Percentiles rank a stretch among this genome's conserved stretches.
Evolutionary conservation across 2,329 filamentous ascomycete species (phyloP).

Genomic region (Xylaria polymorpha): DNA sequence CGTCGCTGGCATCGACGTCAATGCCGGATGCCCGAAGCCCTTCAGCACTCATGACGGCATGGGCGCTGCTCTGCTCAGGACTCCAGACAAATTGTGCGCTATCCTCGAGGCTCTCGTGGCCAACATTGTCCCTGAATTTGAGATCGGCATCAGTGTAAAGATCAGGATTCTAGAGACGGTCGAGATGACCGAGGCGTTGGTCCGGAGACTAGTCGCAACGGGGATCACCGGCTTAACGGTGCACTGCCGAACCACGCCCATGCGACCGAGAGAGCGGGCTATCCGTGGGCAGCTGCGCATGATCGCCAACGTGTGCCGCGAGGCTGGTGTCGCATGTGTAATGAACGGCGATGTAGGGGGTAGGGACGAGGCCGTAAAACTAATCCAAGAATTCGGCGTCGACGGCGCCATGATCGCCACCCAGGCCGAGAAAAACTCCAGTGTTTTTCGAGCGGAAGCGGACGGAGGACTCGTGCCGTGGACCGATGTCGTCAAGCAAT

Average conservation of each 20-base stretch:
- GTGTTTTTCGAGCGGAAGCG: slow-evolving; percentile 78
- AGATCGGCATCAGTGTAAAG: slow-evolving; percentile 97
- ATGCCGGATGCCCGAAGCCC: slow-evolving; percentile 97
- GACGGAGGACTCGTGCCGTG: slow-evolving; percentile 77
- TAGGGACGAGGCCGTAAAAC: slow-evolving; percentile 75
- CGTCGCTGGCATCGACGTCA: slow-evolving; percentile 95
- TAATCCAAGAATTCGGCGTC: slow-evolving; percentile 83
- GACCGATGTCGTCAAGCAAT: slow-evolving; percentile 80
- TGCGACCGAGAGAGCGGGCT: slow-evolving; percentile 89
- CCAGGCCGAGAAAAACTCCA: slow-evolving; percentile 89
- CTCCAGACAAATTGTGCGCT: slow-evolving; percentile 82
- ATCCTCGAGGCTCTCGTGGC: slow-evolving; percentile 87
- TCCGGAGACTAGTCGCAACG: slow-evolving; percentile 81
- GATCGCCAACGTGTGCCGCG: slow-evolving; percentile 82
- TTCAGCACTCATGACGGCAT: slow-evolving; percentile 95
- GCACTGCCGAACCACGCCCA: slow-evolving; percentile 95
- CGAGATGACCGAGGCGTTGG: slow-evolving; percentile 79
- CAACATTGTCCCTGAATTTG: slow-evolving; percentile 78
- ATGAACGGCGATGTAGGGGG: slow-evolving; percentile 94
- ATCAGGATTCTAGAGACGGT: slow-evolving; percentile 86
- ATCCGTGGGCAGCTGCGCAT: slow-evolving; percentile 88
- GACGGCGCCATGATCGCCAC: slow-evolving; percentile 98
- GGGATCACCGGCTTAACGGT: slow-evolving; percentile 93
- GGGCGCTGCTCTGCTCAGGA: slow-evolving; percentile 90
- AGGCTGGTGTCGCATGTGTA: slow-evolving; percentile 88